A percentile compares a stretch with the other conserved stretches of the same genome.
Evolutionary conservation across 139 green algal genomes (phyloP).

Genomic region (Trebouxia sp.): DNA sequence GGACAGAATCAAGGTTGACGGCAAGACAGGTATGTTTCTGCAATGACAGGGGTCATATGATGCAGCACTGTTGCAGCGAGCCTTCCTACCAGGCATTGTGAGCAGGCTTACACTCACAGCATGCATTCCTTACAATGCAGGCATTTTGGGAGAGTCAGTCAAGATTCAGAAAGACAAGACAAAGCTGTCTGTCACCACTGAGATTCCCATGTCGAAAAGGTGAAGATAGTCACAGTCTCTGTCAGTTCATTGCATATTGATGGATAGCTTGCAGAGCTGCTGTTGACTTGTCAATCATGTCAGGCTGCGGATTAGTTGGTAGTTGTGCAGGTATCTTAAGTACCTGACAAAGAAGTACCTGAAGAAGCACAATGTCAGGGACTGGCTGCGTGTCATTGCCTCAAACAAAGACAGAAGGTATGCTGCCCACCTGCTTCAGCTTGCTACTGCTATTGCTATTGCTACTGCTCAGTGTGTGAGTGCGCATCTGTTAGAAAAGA

Average conservation of each 20-base stretch:
- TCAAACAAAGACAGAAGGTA: conserved; percentile 95
- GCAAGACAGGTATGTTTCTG: conserved; percentile 73
- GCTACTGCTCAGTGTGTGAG: too few species aligned
- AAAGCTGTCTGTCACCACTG: conserved; percentile 86
- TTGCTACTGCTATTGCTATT: too few species aligned
- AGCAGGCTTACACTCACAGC: too few species aligned
- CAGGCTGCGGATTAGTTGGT: background rate
- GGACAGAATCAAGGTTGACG: conserved; percentile 97
- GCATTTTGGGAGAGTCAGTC: conserved; percentile 87
- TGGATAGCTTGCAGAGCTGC: background rate
- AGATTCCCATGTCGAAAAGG: conserved; percentile 87
- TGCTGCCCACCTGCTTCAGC: background rate
- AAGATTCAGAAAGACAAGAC: conserved; percentile 89
- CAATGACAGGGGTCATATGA: background rate
- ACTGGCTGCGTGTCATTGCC: conserved; percentile 98
- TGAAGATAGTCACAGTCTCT: conserved; percentile 26
- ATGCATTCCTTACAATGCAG: too few species aligned
- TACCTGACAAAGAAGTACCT: conserved; percentile 99
- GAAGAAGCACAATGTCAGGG: conserved; percentile 99
- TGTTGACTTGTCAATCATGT: background rate
- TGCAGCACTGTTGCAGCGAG: too few species aligned
- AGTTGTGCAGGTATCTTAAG: conserved; percentile 86
- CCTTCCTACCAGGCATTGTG: too few species aligned
- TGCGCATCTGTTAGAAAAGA: too few species aligned
- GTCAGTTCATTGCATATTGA: background rate